These are phyloP conservation scores for Annulohypoxylon maeteangense DNA, from an alignment of 495 filamentous ascomycete genomes.

Conservation along the genomic window DNA sequence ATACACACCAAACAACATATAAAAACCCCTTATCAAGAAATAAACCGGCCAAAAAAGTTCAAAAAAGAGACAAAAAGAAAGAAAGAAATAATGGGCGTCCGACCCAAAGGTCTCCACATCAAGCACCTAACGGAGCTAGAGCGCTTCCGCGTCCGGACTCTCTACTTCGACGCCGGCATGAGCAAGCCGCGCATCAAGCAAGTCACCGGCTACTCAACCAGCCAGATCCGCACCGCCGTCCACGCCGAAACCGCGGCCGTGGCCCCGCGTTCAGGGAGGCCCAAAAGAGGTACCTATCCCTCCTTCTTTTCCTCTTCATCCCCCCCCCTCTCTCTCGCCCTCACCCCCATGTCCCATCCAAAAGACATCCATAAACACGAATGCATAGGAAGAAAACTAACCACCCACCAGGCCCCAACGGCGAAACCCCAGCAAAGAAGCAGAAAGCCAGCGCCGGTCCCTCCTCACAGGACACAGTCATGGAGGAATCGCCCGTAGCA, in stretches of 20 bases:
- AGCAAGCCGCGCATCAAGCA: constrained; percentile 40
- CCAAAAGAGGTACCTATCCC: constrained; percentile 31
- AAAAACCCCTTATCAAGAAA: background rate
- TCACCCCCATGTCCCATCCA: no score
- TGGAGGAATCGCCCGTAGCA: background rate
- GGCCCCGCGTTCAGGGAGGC: constrained; percentile 35
- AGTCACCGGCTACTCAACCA: constrained; percentile 43
- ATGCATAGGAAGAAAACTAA: no score
- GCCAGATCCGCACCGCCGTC: constrained; percentile 46
- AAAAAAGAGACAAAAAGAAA: background rate
- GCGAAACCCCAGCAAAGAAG: background rate
- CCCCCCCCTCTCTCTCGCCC: no score
- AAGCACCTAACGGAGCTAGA: constrained; percentile 46
- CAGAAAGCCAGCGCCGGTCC: background rate
- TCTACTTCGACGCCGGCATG: constrained; percentile 45
- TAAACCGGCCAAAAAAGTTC: background rate
- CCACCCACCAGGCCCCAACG: background rate
- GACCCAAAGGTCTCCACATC: constrained; percentile 41
- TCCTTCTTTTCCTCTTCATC: background rate
- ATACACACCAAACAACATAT: no score
- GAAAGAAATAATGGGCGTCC: background rate
- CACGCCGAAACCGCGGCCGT: constrained; percentile 39
- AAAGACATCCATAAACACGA: no score
- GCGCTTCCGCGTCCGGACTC: constrained; percentile 45
- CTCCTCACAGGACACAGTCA: background rate